phyloP scores from a whole-genome alignment of 2,329 filamentous ascomycete species.

The Akanthomyces uredinophilus region DNA sequence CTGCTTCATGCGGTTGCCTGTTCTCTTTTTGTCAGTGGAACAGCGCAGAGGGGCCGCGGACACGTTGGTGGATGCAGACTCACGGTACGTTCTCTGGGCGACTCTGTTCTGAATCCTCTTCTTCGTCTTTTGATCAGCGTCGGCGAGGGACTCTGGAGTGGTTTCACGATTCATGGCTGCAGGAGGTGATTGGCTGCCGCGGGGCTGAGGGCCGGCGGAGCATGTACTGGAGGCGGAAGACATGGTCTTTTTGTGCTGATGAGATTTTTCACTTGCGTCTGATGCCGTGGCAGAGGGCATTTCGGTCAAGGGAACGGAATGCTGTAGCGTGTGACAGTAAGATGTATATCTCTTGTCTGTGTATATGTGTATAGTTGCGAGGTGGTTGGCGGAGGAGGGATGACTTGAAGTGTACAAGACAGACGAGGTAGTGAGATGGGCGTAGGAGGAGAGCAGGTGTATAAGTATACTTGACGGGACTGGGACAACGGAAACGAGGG shows the following conservation, averaged over 20 bases:
- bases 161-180: conserved; percentile 10
- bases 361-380: background rate
- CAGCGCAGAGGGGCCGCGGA: background rate
- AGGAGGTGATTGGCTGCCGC: conserved; percentile 8
- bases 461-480: conserved; percentile 3
- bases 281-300: conserved; percentile 6
- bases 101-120: conserved; percentile 30
- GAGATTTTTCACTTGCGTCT: background rate
- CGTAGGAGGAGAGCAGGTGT: background rate
- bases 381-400: background rate
- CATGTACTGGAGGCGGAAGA: conserved; percentile 13
- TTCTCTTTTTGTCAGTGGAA: background rate
- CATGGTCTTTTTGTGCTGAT: conserved; percentile 11
- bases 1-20: conserved; percentile 15
- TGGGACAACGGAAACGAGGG: conserved; percentile 1
- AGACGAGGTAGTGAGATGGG: background rate
- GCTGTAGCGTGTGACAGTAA: background rate
- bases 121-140: conserved; percentile 24
- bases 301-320: background rate
- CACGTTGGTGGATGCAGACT: conserved; percentile 10
- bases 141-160: conserved; percentile 1
- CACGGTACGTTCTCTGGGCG: conserved; percentile 29
- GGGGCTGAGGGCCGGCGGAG: conserved; percentile 3
- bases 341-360: background rate
- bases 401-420: background rate